These are phyloP conservation scores for Aspergillus caelatus DNA, from an alignment of 2,329 filamentous ascomycete species.

Conservation along the genomic window DNA sequence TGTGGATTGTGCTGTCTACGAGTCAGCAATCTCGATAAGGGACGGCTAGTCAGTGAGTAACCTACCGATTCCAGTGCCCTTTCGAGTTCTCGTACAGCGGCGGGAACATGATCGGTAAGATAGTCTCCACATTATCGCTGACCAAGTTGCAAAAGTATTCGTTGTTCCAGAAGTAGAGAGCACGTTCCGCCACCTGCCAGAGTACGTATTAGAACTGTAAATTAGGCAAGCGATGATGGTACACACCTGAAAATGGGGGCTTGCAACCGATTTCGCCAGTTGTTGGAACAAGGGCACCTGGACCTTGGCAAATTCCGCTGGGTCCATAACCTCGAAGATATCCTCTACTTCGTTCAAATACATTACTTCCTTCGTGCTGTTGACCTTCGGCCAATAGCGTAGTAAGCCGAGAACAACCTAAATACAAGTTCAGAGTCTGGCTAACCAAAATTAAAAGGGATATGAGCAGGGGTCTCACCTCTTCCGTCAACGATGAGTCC, in stretches of 20 bases:
- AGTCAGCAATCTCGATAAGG: not conserved
- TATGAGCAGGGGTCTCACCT: conserved; percentile 59
- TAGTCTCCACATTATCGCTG: conserved; percentile 98
- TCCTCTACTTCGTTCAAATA: conserved; percentile 99
- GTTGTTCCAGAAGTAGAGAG: conserved; percentile 99
- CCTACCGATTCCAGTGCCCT: conserved; percentile 96
- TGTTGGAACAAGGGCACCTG: conserved; percentile 98
- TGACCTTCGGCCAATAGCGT: conserved; percentile 98
- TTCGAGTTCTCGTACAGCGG: conserved; percentile 98
- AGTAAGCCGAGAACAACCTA: conserved; percentile 91
- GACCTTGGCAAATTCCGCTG: conserved; percentile 96
- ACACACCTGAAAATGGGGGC: conserved; percentile 87
- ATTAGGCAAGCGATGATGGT: not conserved
- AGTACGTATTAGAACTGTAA: conserved; percentile 16
- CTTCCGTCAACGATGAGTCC: conserved; percentile 94
- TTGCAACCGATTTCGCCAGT: conserved; percentile 95
- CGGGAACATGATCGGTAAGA: conserved; percentile 98
- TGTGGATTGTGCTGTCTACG: conserved; percentile 86
- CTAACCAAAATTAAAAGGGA: conserved; percentile 5
- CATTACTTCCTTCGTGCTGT: conserved; percentile 99
- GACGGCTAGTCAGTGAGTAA: not conserved
- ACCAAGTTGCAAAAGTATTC: conserved; percentile 99
- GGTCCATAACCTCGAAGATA: conserved; percentile 99
- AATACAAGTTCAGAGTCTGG: conserved; percentile 16
- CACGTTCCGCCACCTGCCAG: conserved; percentile 80